Conservation (phyloP, 202 grass and related monocot genomes). For the Carex sylvatica region DNA sequence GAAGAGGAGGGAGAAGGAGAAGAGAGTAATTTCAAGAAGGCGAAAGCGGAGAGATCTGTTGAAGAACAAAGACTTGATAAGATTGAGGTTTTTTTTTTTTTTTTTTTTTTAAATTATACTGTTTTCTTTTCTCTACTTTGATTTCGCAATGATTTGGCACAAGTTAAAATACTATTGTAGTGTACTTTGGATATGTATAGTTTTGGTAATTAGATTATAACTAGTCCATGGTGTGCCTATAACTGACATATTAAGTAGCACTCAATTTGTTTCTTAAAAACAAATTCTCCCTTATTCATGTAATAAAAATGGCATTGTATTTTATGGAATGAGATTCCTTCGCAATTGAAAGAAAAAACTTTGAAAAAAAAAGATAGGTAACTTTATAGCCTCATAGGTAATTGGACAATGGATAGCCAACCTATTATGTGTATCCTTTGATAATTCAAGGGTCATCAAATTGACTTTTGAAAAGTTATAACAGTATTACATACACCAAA, state of each 20-base stretch:
- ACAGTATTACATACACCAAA: background rate
- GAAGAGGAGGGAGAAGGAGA: conserved; percentile 37
- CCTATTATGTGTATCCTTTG: background rate
- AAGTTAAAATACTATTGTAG: background rate
- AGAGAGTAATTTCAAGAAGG: conserved; percentile 44
- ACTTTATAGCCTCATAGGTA: background rate
- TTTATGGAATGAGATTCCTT: background rate
- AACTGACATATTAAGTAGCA: background rate
- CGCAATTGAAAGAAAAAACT: background rate
- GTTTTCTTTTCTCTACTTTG: background rate
- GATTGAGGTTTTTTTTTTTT: conserved; percentile 11
- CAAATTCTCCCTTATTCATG: background rate
- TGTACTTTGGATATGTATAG: background rate
- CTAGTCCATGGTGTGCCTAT: background rate
- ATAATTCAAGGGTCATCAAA: background rate
- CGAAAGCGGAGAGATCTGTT: conserved; percentile 32
- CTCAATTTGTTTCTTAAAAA: background rate
- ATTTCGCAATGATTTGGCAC: background rate
- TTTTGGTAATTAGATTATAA: background rate
- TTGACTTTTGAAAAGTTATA: background rate
- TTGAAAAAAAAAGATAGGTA: background rate
- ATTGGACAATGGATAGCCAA: background rate
- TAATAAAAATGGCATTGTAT: background rate
- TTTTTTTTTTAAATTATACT: background rate
- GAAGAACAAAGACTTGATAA: conserved; percentile 33